phyloP scores from a whole-genome alignment of 306 rosid species.

The Senna siamea region DNA sequence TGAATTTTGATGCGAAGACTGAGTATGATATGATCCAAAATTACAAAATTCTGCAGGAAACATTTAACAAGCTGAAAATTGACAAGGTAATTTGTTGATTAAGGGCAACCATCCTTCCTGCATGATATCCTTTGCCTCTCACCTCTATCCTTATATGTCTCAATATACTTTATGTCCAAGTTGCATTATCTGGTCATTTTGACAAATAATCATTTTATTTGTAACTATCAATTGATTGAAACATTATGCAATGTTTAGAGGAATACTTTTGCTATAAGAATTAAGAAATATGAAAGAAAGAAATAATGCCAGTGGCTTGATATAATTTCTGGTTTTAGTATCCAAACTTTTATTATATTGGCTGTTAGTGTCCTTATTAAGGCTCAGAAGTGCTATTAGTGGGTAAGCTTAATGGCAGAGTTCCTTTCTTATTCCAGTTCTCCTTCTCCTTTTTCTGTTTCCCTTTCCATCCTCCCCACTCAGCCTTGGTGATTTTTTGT shows the following conservation, averaged over 20 bases:
- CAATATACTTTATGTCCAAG: neutral
- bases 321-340: slow-evolving; percentile 1
- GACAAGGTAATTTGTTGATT: slow-evolving; percentile 61
- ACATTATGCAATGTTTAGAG: neutral
- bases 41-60: slow-evolving; percentile 91
- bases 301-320: neutral
- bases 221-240: neutral
- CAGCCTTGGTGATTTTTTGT: too few relatives aligned
- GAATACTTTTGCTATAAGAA: slow-evolving; percentile 1
- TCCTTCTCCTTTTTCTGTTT: neutral
- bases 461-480: neutral
- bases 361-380: slow-evolving; percentile 7
- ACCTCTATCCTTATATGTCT: neutral
- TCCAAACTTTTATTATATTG: slow-evolving; percentile 11
- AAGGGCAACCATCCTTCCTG: too few relatives aligned
- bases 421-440: slow-evolving; percentile 18
- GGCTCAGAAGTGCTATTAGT: slow-evolving; percentile 7
- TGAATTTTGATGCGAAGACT: slow-evolving; percentile 87
- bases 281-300: slow-evolving; percentile 17
- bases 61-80: slow-evolving; percentile 85
- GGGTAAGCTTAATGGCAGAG: slow-evolving; percentile 13
- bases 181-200: neutral
- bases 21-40: slow-evolving; percentile 98
- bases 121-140: too few relatives aligned
- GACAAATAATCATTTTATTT: neutral